Evolutionary conservation across 2,329 filamentous ascomycete species (phyloP).

Genomic region (Magnaporthales sp.): DNA sequence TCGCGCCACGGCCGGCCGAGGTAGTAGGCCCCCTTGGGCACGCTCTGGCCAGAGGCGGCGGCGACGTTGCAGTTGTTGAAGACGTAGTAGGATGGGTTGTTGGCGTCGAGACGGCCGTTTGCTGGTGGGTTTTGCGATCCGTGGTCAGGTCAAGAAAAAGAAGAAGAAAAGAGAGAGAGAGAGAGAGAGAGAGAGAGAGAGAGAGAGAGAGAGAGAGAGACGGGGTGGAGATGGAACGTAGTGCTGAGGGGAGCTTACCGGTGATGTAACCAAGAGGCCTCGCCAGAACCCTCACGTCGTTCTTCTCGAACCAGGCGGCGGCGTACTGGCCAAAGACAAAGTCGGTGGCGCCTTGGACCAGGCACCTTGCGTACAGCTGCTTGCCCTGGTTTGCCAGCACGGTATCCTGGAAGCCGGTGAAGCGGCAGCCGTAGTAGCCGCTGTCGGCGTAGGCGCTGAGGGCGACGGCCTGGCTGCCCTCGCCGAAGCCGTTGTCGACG

Average conservation of each 20-base stretch:
- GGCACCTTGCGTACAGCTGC: slow-evolving; percentile 35
- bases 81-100: slow-evolving; percentile 32
- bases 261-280: slow-evolving; percentile 30
- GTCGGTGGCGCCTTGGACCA: slow-evolving; percentile 21
- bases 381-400: slow-evolving; percentile 34
- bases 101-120: slow-evolving; percentile 28
- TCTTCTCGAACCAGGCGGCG: slow-evolving; percentile 33
- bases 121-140: slow-evolving; percentile 17
- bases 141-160: background rate
- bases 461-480: slow-evolving; percentile 37
- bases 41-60: slow-evolving; percentile 20
- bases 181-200: background rate
- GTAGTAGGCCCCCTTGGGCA: slow-evolving; percentile 30
- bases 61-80: slow-evolving; percentile 33
- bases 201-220: background rate
- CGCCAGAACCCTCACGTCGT: slow-evolving; percentile 28
- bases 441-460: slow-evolving; percentile 32
- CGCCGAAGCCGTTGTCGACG: slow-evolving; percentile 35
- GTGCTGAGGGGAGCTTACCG: slow-evolving; percentile 18
- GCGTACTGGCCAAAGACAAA: slow-evolving; percentile 29
- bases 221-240: too few relatives aligned
- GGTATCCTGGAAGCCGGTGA: slow-evolving; percentile 42
- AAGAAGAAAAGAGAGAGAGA: background rate
- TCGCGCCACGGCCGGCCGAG: slow-evolving; percentile 39
- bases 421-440: slow-evolving; percentile 36